Evolutionary conservation across 2,329 filamentous ascomycete species (phyloP).

Genomic region (Diaporthe nobilis): DNA sequence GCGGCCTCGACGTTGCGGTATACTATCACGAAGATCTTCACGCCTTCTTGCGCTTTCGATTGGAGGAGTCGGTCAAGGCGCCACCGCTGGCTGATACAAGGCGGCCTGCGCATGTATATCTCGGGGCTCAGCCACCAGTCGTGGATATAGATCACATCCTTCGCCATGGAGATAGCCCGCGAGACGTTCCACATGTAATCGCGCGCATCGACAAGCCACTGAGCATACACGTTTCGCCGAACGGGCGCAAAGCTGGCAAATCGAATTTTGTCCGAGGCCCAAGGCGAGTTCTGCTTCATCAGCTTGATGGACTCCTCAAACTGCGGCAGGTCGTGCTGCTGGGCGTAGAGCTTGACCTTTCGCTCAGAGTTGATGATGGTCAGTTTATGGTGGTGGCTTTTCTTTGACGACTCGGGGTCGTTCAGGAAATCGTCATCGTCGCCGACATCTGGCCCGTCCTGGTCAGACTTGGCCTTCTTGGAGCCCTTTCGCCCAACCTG

Average conservation of each 20-base stretch:
- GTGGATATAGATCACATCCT: conserved; percentile 98
- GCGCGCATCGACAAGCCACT: conserved; percentile 96
- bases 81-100: conserved; percentile 98
- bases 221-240: conserved; percentile 86
- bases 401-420: conserved; percentile 46
- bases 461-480: conserved; percentile 64
- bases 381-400: conserved; percentile 81
- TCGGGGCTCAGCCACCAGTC: conserved; percentile 99
- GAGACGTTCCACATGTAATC: conserved; percentile 99
- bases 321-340: conserved; percentile 88
- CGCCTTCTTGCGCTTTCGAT: conserved; percentile 91
- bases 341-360: conserved; percentile 90
- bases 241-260: conserved; percentile 96
- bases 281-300: conserved; percentile 87
- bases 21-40: conserved; percentile 98
- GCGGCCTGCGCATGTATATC: conserved; percentile 92
- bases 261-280: conserved; percentile 82
- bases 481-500: conserved; percentile 61
- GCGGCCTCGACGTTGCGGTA: conserved; percentile 98
- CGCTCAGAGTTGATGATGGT: conserved; percentile 93
- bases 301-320: conserved; percentile 93
- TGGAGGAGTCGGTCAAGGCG: conserved; percentile 93
- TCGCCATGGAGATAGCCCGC: conserved; percentile 94
- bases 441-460: conserved; percentile 40
- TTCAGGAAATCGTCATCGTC: conserved; percentile 50